Evolutionary conservation across 2,329 filamentous ascomycete species (phyloP).

Genomic region (Septoria linicola): DNA sequence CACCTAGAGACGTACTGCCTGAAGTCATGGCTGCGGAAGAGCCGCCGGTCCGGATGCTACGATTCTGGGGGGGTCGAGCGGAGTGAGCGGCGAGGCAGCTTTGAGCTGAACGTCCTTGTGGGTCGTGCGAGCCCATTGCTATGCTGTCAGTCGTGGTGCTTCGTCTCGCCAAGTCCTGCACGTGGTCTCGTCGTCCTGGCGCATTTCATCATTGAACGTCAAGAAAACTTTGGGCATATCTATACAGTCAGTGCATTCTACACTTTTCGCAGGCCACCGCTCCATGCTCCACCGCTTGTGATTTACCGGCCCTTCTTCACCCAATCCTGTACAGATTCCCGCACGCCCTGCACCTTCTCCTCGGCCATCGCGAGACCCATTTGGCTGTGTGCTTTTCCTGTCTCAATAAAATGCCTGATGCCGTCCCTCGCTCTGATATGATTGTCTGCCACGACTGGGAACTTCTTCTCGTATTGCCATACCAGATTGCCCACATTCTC

Average conservation of each 20-base stretch:
- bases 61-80: no score
- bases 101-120: background rate
- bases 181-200: background rate
- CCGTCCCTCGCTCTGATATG: slow-evolving; percentile 71
- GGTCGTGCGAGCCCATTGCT: background rate
- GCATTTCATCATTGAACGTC: background rate
- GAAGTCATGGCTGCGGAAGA: no score
- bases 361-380: slow-evolving; percentile 72
- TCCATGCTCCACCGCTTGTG: background rate
- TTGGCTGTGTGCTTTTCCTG: slow-evolving; percentile 71
- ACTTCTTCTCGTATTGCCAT: slow-evolving; percentile 90
- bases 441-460: slow-evolving; percentile 77
- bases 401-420: slow-evolving; percentile 67
- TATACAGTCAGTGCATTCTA: slow-evolving; percentile 21
- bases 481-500: slow-evolving; percentile 79
- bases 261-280: background rate
- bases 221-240: slow-evolving; percentile 16
- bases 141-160: no score
- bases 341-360: slow-evolving; percentile 72
- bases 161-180: background rate
- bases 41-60: no score
- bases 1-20: no score
- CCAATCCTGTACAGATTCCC: slow-evolving; percentile 81
- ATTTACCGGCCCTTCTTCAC: slow-evolving; percentile 69
- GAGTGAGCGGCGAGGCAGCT: background rate